Base-by-base conservation (phyloP, 192 early-diverging fungal species). In the Funneliformis mosseae region DNA sequence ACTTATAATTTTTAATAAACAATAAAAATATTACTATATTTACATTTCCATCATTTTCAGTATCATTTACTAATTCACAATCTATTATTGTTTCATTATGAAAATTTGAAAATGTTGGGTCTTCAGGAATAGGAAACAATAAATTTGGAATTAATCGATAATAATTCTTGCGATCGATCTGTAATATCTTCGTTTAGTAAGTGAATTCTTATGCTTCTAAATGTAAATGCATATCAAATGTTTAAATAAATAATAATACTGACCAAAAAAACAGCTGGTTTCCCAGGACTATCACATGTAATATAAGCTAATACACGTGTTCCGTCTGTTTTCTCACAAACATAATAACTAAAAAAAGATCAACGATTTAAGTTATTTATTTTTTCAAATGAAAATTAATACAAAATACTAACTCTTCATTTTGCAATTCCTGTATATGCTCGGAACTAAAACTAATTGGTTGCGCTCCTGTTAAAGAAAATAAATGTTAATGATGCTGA, bases 111-210 rank as follows among this genome's bases (percentile, higher is more conserved):
- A 18, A 50, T 16, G 21, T 46, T 14, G 73, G 76, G 70, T 85
- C 85, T 33, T 71, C 60, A n/a, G 91, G 88, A 42, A 83, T 69
- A n/a, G 93, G 93, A 64, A 96, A 94, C 16, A 87, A 39, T 27
- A 93, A 79, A 27, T 92, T 78, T 12, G 83, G 87, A 1, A 93
- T 84, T 1, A 84, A 81, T 55, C 89, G 93, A 85, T 94, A 98
- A 12, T 92, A 88, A 89, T 95, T 98, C 76, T 95, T 96, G 74
- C 97, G 92, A 82, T 96, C 95, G 72, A 96, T 91, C 93, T 92
- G 76, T 45, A 6, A 14, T 33, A 10, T 76, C 21, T 23, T 7
- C 8, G 43, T 4, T 39, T 48, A 23, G 7, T 41, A 69, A 59
- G 21, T 23, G 8, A 59, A 28, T 55, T 18, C 16, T 68, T 59